A percentile compares a stretch with the other conserved stretches of the same genome.
These are phyloP conservation scores for Fistulifera solaris DNA, from an alignment of 108 stramenopile genomes.

Conservation along the genomic window DNA sequence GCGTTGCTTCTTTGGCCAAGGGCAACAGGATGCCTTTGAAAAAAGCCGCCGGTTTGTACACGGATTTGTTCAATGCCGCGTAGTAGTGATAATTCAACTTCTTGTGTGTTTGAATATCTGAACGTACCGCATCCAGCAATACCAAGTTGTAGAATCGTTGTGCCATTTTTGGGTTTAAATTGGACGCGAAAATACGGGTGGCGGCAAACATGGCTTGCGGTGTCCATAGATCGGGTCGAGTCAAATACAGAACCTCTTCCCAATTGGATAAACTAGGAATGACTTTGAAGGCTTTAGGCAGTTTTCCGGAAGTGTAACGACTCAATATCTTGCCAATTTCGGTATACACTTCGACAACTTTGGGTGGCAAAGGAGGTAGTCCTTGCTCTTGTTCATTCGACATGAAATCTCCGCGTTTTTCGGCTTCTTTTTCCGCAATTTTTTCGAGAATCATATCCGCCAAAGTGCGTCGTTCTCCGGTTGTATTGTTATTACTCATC, in stretches of 20 bases:
- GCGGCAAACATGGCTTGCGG: constrained; percentile 94
- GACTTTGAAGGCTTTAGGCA: constrained; percentile 99
- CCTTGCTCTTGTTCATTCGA: constrained; percentile 21
- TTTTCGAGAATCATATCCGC: constrained; percentile 98
- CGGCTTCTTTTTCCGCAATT: constrained; percentile 91
- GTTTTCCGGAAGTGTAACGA: constrained; percentile 92
- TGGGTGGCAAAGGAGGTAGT: constrained; percentile 59
- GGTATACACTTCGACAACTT: constrained; percentile 93
- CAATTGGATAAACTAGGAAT: constrained; percentile 93
- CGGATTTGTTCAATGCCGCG: constrained; percentile 83
- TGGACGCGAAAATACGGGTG: constrained; percentile 96
- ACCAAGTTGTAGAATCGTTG: constrained; percentile 97
- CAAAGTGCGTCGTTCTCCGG: constrained; percentile 53
- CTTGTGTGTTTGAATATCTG: constrained; percentile 85
- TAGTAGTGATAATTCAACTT: constrained; percentile 99
- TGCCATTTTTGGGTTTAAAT: constrained; percentile 94
- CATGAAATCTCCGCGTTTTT: constrained; percentile 23
- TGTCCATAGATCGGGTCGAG: constrained; percentile 94
- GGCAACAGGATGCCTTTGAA: constrained; percentile 98
- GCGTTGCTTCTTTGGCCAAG: constrained; percentile 78
- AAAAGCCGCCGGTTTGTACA: constrained; percentile 98
- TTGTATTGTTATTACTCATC: constrained; percentile 47
- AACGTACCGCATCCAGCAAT: constrained; percentile 88
- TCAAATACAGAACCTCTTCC: constrained; percentile 97
- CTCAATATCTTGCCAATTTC: constrained; percentile 91